Evolutionary conservation across 179 eudicot genomes (phyloP).

Genomic region (Spergularia azorica): DNA sequence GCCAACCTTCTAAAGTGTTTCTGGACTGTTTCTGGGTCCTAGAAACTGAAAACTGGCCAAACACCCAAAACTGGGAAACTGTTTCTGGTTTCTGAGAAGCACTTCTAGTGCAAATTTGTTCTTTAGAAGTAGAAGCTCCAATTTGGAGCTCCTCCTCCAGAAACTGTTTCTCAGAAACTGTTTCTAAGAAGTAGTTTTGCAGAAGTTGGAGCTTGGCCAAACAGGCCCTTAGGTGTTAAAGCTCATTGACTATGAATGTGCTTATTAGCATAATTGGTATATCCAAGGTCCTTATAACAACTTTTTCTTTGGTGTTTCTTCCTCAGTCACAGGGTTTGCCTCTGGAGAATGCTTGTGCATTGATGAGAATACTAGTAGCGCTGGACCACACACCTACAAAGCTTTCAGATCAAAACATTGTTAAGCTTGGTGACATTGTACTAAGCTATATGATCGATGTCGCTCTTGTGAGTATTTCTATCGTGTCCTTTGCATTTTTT

Average conservation of each 20-base stretch:
- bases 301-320: constrained; percentile 16
- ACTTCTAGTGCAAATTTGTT: no score
- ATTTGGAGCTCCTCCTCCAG: no score
- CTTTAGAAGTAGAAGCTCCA: no score
- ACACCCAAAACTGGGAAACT: no score
- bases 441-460: constrained; percentile 61
- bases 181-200: no score
- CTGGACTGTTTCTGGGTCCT: no score
- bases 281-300: neutral
- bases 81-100: no score
- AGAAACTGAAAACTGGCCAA: no score
- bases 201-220: no score
- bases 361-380: constrained; percentile 62
- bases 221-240: neutral
- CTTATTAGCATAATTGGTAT: constrained; percentile 1
- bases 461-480: constrained; percentile 56
- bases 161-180: no score
- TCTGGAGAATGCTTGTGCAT: constrained; percentile 61
- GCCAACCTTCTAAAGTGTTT: no score
- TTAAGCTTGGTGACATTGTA: constrained; percentile 49
- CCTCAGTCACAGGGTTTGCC: constrained; percentile 52
- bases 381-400: constrained; percentile 59
- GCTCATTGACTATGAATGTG: neutral
- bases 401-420: constrained; percentile 61
- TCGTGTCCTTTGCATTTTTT: neutral